Conservation (phyloP, 345 rosid genomes). For the Acer saccharum region DNA sequence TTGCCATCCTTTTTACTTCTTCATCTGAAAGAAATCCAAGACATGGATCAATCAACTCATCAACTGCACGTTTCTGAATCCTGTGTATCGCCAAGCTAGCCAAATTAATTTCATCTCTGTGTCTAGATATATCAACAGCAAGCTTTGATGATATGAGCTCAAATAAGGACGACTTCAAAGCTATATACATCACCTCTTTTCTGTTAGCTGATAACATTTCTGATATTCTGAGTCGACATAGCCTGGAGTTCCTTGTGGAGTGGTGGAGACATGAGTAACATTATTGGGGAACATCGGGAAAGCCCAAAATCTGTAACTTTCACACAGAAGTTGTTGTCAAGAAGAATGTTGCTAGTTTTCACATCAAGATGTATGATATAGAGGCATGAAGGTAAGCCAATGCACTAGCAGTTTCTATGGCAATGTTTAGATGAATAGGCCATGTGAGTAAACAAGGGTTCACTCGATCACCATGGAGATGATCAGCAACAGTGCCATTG, state of each 20-base stretch:
- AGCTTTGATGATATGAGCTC: constrained; percentile 70
- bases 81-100: constrained; percentile 59
- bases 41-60: constrained; percentile 54
- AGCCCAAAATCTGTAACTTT: constrained; percentile 77
- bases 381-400: constrained; percentile 68
- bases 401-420: constrained; percentile 64
- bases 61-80: constrained; percentile 41
- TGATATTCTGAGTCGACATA: constrained; percentile 71
- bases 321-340: constrained; percentile 53
- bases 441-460: constrained; percentile 40
- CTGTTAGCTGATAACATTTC: constrained; percentile 58
- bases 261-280: constrained; percentile 67
- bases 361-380: constrained; percentile 63
- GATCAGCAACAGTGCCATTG: constrained; percentile 71
- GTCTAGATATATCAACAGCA: constrained; percentile 58
- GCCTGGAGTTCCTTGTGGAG: constrained; percentile 81
- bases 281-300: constrained; percentile 53
- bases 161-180: constrained; percentile 64
- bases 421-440: constrained; percentile 59
- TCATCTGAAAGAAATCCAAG: constrained; percentile 47
- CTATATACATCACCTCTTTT: constrained; percentile 73
- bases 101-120: constrained; percentile 58
- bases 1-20: constrained; percentile 44
- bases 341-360: constrained; percentile 80
- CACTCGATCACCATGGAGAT: constrained; percentile 51